A percentile compares a stretch with the other conserved stretches of the same genome.
phyloP scores from a whole-genome alignment of 176 grass and related monocot genomes.

The Themeda triandra region DNA sequence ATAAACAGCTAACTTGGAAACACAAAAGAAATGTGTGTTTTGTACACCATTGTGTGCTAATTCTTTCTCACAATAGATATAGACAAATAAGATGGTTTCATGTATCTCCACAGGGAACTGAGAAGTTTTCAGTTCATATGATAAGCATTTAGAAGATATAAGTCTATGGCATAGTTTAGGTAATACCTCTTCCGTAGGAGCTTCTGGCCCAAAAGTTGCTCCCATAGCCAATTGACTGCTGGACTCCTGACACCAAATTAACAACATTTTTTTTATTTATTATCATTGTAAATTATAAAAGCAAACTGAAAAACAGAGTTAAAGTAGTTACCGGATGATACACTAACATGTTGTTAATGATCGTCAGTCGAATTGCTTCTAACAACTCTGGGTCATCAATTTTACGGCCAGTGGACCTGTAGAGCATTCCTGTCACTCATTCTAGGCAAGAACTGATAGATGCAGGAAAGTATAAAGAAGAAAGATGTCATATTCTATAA shows the following conservation, averaged over 20 bases:
- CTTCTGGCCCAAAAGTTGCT: constrained; percentile 84
- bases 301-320: not conserved
- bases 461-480: constrained; percentile 31
- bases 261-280: not conserved
- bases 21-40: not conserved
- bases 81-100: constrained; percentile 10
- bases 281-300: not conserved
- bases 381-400: constrained; percentile 91
- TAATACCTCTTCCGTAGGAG: constrained; percentile 59
- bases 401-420: constrained; percentile 95
- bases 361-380: constrained; percentile 90
- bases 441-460: constrained; percentile 51
- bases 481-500: constrained; percentile 28
- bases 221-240: constrained; percentile 96
- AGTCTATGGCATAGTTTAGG: constrained; percentile 8
- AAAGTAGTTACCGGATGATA: constrained; percentile 84
- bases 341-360: constrained; percentile 92
- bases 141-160: not conserved
- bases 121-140: constrained; percentile 11
- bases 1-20: not conserved
- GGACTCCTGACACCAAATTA: constrained; percentile 63
- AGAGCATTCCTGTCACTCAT: constrained; percentile 56
- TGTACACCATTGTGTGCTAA: not conserved
- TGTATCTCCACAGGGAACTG: not conserved
- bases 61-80: not conserved